Evolutionary conservation across 2,329 filamentous ascomycete genomes (phyloP).

Genomic region (Fusarium secorum): DNA sequence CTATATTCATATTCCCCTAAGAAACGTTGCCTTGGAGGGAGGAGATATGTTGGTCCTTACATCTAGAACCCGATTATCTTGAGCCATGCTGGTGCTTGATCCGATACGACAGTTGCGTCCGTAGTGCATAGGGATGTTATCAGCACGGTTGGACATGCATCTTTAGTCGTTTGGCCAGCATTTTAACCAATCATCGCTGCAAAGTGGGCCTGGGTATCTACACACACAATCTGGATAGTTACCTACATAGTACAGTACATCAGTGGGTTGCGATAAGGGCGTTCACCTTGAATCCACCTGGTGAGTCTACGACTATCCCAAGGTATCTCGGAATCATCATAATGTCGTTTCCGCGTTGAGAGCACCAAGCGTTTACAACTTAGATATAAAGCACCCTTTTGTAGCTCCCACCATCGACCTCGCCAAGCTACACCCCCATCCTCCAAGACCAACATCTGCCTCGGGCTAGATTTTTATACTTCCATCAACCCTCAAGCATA

Average conservation of each 20-base stretch:
- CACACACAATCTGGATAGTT: neutral
- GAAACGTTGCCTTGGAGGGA: rapidly evolving
- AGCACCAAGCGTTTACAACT: neutral
- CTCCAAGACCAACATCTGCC: neutral
- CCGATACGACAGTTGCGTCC: neutral
- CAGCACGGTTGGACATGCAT: neutral
- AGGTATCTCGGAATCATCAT: neutral
- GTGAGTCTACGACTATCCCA: neutral
- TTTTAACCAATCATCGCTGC: neutral
- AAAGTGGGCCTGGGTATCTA: neutral
- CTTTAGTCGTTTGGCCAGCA: neutral
- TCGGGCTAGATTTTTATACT: neutral
- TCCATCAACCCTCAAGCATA: neutral
- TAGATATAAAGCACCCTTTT: neutral
- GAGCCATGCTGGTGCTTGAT: neutral
- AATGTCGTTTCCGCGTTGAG: neutral
- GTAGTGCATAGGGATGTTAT: neutral
- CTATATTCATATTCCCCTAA: no score
- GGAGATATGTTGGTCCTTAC: neutral
- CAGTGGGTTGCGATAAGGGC: neutral
- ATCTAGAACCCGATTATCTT: neutral
- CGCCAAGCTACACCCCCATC: neutral
- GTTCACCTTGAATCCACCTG: neutral
- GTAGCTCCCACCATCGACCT: rapidly evolving
- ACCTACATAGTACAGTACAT: no score